These are phyloP conservation scores for Trypanosomatidae sp. DNA, from an alignment of 208 protist genomes.

Conservation along the genomic window DNA sequence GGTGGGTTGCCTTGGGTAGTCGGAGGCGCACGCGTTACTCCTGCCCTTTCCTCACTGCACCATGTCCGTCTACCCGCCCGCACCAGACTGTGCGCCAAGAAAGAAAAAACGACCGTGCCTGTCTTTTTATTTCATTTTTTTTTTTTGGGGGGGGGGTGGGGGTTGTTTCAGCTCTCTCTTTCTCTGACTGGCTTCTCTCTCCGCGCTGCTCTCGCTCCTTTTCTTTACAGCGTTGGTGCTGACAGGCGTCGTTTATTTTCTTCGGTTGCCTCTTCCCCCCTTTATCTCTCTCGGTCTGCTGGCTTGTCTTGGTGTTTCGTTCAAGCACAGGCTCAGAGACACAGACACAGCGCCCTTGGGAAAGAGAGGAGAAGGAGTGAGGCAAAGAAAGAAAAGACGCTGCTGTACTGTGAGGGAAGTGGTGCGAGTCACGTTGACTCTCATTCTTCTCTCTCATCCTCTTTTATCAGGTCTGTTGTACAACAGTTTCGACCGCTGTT, in stretches of 20 bases:
- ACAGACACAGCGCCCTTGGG: neutral
- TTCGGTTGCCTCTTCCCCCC: no score
- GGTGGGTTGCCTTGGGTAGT: no score
- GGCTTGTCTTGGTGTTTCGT: no score
- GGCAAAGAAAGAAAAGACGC: neutral
- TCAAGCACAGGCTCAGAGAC: neutral
- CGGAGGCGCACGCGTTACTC: neutral
- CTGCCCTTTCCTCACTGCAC: neutral
- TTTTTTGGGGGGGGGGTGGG: neutral
- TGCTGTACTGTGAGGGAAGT: neutral
- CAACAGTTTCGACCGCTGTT: neutral
- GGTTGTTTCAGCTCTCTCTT: neutral
- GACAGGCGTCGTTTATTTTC: no score
- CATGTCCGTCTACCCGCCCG: neutral
- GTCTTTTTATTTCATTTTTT: neutral
- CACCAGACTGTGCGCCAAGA: neutral
- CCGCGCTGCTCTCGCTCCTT: constrained; percentile 6
- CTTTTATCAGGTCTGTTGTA: neutral
- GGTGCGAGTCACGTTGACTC: neutral
- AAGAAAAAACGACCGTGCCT: no score
- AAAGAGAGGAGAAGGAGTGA: neutral
- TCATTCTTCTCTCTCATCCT: neutral
- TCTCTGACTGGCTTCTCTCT: constrained; percentile 5
- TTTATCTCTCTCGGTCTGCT: no score
- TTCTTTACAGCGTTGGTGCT: neutral